Percentiles rank a stretch among this genome's conserved stretches.
These are phyloP conservation scores for Gentiana straminea DNA, from an alignment of 257 asterid species.

Conservation along the genomic window DNA sequence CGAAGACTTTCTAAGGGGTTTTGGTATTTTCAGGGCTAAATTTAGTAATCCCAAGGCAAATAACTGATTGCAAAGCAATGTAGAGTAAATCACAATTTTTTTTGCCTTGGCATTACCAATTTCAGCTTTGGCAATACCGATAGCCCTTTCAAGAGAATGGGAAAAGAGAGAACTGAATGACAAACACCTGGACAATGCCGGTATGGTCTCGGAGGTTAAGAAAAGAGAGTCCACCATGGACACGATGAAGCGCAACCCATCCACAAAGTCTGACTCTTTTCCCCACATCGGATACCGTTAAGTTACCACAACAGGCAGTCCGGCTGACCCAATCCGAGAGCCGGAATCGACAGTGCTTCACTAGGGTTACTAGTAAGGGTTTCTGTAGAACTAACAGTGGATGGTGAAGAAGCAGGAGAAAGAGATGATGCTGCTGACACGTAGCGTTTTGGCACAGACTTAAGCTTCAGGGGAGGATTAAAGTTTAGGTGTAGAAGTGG, in stretches of 20 bases:
- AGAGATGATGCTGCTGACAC: slow-evolving; percentile 27
- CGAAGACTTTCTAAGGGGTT: too few species aligned
- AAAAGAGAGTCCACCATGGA: slow-evolving; percentile 90
- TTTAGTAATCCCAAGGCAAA: not conserved
- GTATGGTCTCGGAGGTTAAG: slow-evolving; percentile 83
- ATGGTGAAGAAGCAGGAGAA: slow-evolving; percentile 10
- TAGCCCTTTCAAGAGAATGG: too few species aligned
- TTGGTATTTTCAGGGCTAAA: too few species aligned
- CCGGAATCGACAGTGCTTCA: slow-evolving; percentile 17
- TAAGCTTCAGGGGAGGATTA: slow-evolving; percentile 15
- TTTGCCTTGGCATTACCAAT: too few species aligned
- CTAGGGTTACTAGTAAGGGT: slow-evolving; percentile 29
- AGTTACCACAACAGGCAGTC: slow-evolving; percentile 68
- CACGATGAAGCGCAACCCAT: slow-evolving; percentile 98
- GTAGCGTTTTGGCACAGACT: slow-evolving; percentile 19
- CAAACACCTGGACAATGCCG: slow-evolving; percentile 73
- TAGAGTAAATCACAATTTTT: not conserved
- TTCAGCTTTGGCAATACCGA: too few species aligned
- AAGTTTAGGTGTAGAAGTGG: slow-evolving; percentile 22
- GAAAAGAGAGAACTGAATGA: too few species aligned
- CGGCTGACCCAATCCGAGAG: slow-evolving; percentile 75
- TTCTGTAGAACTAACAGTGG: slow-evolving; percentile 9
- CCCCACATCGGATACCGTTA: slow-evolving; percentile 63
- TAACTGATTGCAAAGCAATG: not conserved
- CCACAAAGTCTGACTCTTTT: slow-evolving; percentile 86